Evolutionary conservation across 1,139 yeast species (phyloP).

Genomic region (Saccharomyces uvarum): DNA sequence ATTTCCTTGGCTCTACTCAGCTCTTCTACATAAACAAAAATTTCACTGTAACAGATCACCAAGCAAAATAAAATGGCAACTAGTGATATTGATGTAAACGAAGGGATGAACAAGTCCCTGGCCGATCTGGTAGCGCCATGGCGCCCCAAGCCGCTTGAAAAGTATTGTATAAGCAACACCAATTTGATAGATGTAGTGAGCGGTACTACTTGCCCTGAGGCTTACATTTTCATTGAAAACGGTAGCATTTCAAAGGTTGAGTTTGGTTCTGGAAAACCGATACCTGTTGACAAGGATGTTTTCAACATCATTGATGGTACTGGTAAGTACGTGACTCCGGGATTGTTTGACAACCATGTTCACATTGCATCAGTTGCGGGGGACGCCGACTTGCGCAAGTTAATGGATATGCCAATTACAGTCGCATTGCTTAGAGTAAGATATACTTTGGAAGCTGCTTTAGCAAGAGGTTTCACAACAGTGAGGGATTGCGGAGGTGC

Average conservation of each 20-base stretch:
- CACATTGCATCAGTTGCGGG: slow-evolving; percentile 6
- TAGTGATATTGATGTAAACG: not conserved
- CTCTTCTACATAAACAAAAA: not conserved
- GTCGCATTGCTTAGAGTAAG: slow-evolving; percentile 4
- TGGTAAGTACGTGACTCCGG: slow-evolving; percentile 4
- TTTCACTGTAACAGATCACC: not conserved
- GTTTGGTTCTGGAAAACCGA: not conserved
- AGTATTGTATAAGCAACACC: not conserved
- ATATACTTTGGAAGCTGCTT: slow-evolving; percentile 4
- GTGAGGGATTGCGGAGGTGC: slow-evolving; percentile 4
- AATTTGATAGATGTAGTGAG: not conserved
- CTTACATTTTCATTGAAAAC: not conserved
- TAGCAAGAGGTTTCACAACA: slow-evolving; percentile 4
- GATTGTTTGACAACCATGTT: slow-evolving; percentile 6
- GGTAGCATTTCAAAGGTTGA: not conserved
- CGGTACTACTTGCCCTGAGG: not conserved
- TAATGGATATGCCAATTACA: slow-evolving; percentile 3
- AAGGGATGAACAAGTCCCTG: not conserved
- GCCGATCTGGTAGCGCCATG: not conserved
- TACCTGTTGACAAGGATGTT: not conserved
- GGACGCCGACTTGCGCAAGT: slow-evolving; percentile 3
- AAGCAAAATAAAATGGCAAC: not conserved
- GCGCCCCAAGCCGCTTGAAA: not conserved
- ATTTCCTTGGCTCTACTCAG: not conserved
- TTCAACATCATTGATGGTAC: slow-evolving; percentile 2